Evolutionary conservation across 202 grass and related monocot genomes (phyloP).

Genomic region (Musa balbisiana): DNA sequence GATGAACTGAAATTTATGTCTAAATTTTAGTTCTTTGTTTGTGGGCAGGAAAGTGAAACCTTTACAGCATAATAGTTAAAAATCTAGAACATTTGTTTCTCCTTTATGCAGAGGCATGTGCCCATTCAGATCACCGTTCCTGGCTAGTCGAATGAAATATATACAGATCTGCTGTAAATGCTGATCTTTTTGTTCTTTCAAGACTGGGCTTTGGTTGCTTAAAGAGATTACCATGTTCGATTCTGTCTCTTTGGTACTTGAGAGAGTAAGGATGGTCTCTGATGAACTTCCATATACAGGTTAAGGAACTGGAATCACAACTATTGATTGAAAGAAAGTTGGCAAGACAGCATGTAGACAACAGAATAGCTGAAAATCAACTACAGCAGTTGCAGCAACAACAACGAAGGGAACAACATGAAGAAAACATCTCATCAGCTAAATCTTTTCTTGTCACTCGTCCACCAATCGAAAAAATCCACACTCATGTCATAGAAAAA

Average conservation of each 20-base stretch:
- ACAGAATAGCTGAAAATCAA: slow-evolving; percentile 79
- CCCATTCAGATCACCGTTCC: neutral
- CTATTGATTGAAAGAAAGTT: slow-evolving; percentile 83
- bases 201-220: neutral
- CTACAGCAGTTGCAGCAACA: slow-evolving; percentile 36
- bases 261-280: neutral
- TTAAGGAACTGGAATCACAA: slow-evolving; percentile 89
- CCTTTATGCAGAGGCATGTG: neutral
- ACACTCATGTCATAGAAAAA: slow-evolving; percentile 31
- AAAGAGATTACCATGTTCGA: neutral
- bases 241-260: neutral
- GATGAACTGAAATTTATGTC: no score
- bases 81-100: no score
- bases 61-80: no score
- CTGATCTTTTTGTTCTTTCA: neutral
- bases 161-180: neutral
- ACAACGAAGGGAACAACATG: slow-evolving; percentile 30
- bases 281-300: slow-evolving; percentile 27
- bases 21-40: no score
- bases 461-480: slow-evolving; percentile 46
- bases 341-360: slow-evolving; percentile 81
- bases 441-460: neutral
- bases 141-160: neutral
- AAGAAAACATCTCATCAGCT: slow-evolving; percentile 27
- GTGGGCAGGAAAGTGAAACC: no score